Percentiles rank a stretch among this genome's conserved stretches.
Evolutionary conservation across 108 stramenopile species (phyloP).

Genomic region (Skeletonema grethae): DNA sequence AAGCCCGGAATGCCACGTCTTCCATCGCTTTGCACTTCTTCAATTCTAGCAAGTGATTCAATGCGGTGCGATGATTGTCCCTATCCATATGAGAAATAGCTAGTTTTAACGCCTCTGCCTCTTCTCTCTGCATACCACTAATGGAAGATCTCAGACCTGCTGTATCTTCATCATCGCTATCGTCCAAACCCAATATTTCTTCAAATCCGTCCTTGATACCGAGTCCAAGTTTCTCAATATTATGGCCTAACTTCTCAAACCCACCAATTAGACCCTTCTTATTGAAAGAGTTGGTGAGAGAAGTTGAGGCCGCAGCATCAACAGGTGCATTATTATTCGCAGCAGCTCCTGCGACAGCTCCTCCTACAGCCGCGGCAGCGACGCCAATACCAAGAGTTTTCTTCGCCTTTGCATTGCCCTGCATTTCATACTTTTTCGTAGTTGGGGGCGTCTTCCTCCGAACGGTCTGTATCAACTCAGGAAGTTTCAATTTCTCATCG

Average conservation of each 20-base stretch:
- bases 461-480: slow-evolving; percentile 6
- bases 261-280: slow-evolving; percentile 2
- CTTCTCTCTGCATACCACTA: not conserved
- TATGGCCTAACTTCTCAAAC: slow-evolving; percentile 1
- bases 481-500: slow-evolving; percentile 28
- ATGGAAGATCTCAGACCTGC: not conserved
- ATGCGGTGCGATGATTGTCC: slow-evolving; percentile 42
- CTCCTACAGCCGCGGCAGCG: not conserved
- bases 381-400: slow-evolving; percentile 12
- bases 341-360: slow-evolving; percentile 4
- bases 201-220: not conserved
- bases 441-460: not conserved
- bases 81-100: slow-evolving; percentile 35
- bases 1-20: slow-evolving; percentile 11
- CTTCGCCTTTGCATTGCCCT: slow-evolving; percentile 21
- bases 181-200: slow-evolving; percentile 3
- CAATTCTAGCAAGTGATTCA: slow-evolving; percentile 29
- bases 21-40: slow-evolving; percentile 15
- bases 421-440: slow-evolving; percentile 5
- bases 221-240: not conserved
- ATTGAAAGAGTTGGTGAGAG: not conserved
- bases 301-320: not conserved
- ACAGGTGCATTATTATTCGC: slow-evolving; percentile 2
- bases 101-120: slow-evolving; percentile 16
- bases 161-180: slow-evolving; percentile 4